Conservation (phyloP, 306 rosid species). For the Lotus japonicus region DNA sequence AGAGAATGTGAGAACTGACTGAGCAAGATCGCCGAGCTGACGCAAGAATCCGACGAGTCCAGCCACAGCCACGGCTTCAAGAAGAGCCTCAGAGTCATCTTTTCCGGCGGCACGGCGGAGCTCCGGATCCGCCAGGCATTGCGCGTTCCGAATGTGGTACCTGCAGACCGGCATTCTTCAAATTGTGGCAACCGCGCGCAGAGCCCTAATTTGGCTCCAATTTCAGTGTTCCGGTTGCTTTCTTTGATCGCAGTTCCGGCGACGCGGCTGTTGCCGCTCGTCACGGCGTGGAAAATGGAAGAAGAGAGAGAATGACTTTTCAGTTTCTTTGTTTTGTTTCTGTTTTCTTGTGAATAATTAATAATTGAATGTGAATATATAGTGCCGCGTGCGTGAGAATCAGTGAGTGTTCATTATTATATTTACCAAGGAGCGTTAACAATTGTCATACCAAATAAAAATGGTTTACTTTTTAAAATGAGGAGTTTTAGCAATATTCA, state of each 20-base stretch:
- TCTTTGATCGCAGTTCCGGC: constrained; percentile 8
- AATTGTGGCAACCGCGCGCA: background rate
- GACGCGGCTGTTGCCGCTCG: constrained; percentile 31
- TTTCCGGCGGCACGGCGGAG: constrained; percentile 67
- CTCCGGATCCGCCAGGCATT: constrained; percentile 80
- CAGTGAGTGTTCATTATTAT: too few relatives aligned
- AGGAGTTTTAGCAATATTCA: too few relatives aligned
- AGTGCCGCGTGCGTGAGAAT: too few relatives aligned
- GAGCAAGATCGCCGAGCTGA: constrained; percentile 96
- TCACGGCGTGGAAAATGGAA: constrained; percentile 30
- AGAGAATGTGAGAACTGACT: constrained; percentile 41
- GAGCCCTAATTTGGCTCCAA: constrained; percentile 22
- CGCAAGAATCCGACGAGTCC: constrained; percentile 91
- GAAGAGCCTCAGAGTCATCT: constrained; percentile 86
- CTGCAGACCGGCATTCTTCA: constrained; percentile 68
- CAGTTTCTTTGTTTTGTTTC: background rate
- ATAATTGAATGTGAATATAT: too few relatives aligned
- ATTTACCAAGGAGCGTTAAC: too few relatives aligned
- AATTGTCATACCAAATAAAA: too few relatives aligned
- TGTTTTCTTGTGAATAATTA: background rate
- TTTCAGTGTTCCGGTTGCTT: background rate
- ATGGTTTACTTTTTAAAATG: too few relatives aligned
- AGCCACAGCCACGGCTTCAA: constrained; percentile 85
- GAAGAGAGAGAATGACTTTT: constrained; percentile 3
- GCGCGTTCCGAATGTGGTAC: constrained; percentile 64